These are phyloP conservation scores for Trypanosoma mega DNA, from an alignment of 208 protist genomes.

Conservation along the genomic window DNA sequence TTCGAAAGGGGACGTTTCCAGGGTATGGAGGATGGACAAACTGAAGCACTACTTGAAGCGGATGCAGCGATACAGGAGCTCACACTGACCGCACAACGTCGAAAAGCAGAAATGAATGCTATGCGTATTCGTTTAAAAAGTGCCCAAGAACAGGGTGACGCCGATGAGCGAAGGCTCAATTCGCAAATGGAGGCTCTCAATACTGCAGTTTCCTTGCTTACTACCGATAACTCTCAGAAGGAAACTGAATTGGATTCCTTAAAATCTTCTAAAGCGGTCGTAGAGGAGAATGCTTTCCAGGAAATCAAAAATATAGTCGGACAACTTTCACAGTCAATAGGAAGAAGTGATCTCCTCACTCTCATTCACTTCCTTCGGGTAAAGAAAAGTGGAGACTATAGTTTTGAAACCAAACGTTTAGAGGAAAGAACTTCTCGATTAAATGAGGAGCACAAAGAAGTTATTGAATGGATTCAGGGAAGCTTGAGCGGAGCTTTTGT, in stretches of 20 bases:
- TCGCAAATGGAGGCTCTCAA: conserved; percentile 42
- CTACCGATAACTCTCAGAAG: conserved; percentile 20
- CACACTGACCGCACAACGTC: conserved; percentile 43
- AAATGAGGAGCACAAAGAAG: conserved; percentile 20
- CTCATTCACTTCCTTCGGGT: conserved; percentile 21
- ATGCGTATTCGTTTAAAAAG: conserved; percentile 47
- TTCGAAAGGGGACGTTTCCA: conserved; percentile 59
- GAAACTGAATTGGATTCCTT: conserved; percentile 26
- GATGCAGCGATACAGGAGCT: conserved; percentile 51
- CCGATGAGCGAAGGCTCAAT: conserved; percentile 32
- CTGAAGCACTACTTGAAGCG: conserved; percentile 41
- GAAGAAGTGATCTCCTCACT: conserved; percentile 23
- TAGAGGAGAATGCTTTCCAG: conserved; percentile 20
- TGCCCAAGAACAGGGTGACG: conserved; percentile 38
- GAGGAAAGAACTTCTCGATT: conserved; percentile 13
- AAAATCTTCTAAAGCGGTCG: conserved; percentile 1
- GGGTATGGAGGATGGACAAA: conserved; percentile 55
- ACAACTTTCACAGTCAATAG: conserved; percentile 21
- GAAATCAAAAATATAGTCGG: conserved; percentile 9
- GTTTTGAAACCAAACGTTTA: conserved; percentile 23
- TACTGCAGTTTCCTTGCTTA: conserved; percentile 8
- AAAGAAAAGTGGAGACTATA: conserved; percentile 24
- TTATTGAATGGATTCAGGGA: conserved; percentile 29
- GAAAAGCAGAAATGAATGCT: conserved; percentile 48
- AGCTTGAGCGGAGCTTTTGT: conserved; percentile 11